Conservation (phyloP, 768 basidiomycete species). For the Obba rivulosa region DNA sequence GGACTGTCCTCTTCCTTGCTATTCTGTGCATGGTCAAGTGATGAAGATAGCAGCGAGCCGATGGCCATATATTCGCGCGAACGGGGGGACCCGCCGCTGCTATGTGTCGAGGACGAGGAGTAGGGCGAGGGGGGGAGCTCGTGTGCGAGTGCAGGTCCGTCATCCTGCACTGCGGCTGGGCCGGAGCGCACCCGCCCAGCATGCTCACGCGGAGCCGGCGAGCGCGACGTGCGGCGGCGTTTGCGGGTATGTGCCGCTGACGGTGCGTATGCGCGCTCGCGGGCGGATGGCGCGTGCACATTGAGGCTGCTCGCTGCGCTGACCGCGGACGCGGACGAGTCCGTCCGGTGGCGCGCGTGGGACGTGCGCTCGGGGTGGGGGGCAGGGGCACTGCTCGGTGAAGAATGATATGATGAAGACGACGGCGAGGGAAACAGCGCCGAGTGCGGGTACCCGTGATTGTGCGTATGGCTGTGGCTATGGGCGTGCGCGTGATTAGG, state of each 20-base stretch:
- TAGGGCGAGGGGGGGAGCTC: slow-evolving; percentile 71
- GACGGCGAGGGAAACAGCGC: slow-evolving; percentile 22
- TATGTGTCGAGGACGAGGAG: slow-evolving; percentile 57
- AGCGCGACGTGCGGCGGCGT: slow-evolving; percentile 58
- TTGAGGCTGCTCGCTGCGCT: slow-evolving; percentile 27
- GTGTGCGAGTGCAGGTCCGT: slow-evolving; percentile 26
- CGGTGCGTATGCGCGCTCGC: neutral
- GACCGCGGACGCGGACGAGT: slow-evolving; percentile 34
- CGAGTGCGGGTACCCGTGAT: slow-evolving; percentile 7
- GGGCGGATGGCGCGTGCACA: slow-evolving; percentile 20
- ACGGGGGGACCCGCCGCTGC: slow-evolving; percentile 66
- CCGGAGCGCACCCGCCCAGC: slow-evolving; percentile 1
- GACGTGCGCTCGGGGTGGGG: neutral
- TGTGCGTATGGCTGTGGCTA: slow-evolving; percentile 1
- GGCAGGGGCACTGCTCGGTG: slow-evolving; percentile 17
- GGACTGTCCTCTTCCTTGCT: slow-evolving; percentile 10
- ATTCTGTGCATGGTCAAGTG: slow-evolving; percentile 21
- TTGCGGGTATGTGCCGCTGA: slow-evolving; percentile 30
- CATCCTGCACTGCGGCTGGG: slow-evolving; percentile 21
- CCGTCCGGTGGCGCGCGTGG: slow-evolving; percentile 5
- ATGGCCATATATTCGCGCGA: slow-evolving; percentile 77
- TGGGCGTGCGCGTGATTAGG: slow-evolving; percentile 7
- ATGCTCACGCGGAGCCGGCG: slow-evolving; percentile 35
- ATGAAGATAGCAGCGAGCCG: slow-evolving; percentile 69
- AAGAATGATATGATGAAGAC: slow-evolving; percentile 19